These are phyloP conservation scores for Leccinellum albellum DNA, from an alignment of 768 basidiomycete species.

Conservation along the genomic window DNA sequence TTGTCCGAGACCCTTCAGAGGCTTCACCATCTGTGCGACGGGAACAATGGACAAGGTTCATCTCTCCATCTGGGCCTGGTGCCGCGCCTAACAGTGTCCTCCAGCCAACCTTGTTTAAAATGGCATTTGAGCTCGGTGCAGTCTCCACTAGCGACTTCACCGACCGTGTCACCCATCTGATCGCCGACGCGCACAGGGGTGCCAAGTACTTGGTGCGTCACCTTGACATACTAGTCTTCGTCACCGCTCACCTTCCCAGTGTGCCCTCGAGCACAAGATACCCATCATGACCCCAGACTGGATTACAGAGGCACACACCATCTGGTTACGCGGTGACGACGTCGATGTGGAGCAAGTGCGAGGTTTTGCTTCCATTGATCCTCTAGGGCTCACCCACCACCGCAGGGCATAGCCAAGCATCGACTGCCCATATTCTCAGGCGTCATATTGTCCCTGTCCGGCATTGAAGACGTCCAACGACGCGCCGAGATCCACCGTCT, in stretches of 20 bases:
- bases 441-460: constrained; percentile 70
- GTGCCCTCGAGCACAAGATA: constrained; percentile 74
- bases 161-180: constrained; percentile 81
- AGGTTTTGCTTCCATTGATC: neutral
- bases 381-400: neutral
- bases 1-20: constrained; percentile 66
- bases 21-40: constrained; percentile 67
- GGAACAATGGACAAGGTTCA: constrained; percentile 77
- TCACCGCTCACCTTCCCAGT: constrained; percentile 42
- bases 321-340: constrained; percentile 80
- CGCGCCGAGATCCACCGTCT: constrained; percentile 63
- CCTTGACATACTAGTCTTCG: neutral
- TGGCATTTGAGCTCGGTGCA: constrained; percentile 81
- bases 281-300: constrained; percentile 78
- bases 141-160: constrained; percentile 68
- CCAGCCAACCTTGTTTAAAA: constrained; percentile 68
- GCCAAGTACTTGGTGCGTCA: constrained; percentile 73
- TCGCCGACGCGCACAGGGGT: constrained; percentile 77
- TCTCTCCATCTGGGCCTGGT: constrained; percentile 4
- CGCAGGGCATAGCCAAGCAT: constrained; percentile 55
- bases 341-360: constrained; percentile 63
- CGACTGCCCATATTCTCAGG: constrained; percentile 72
- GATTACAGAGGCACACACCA: constrained; percentile 65
- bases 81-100: neutral
- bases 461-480: constrained; percentile 57